Evolutionary conservation across 306 rosid genomes (phyloP).

Genomic region (Senna siamea): DNA sequence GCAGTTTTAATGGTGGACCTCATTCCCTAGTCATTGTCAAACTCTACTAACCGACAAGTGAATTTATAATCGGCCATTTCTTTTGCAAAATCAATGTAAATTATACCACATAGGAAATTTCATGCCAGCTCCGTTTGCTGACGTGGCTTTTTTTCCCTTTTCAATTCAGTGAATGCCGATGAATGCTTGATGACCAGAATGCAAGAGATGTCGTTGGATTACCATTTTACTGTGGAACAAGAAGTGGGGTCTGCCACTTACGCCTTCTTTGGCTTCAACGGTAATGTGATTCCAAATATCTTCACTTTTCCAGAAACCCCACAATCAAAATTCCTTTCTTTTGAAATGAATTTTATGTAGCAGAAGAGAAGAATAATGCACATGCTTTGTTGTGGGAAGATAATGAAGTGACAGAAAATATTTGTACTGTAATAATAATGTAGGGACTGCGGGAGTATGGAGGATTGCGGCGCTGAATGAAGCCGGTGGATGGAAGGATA

Average conservation of each 20-base stretch:
- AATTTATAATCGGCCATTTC: conserved; percentile 39
- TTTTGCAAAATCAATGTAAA: conserved; percentile 8
- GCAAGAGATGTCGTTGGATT: conserved; percentile 97
- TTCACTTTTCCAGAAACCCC: no score
- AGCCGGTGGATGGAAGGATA: conserved; percentile 98
- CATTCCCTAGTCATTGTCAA: conserved; percentile 50
- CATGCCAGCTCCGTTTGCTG: conserved; percentile 35
- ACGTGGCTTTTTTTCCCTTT: conserved; percentile 5
- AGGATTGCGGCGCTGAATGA: conserved; percentile 85
- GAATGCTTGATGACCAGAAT: conserved; percentile 95
- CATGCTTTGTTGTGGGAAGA: not conserved
- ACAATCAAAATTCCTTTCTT: no score
- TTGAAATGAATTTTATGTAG: no score
- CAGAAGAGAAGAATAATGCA: no score
- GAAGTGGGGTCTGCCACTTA: conserved; percentile 95
- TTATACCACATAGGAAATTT: not conserved
- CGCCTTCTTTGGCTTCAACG: conserved; percentile 93
- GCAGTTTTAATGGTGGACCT: conserved; percentile 69
- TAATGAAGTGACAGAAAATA: not conserved
- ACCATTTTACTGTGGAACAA: conserved; percentile 94
- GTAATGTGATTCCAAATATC: conserved; percentile 49
- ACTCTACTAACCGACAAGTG: conserved; percentile 48
- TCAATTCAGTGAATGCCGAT: conserved; percentile 69
- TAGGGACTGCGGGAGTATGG: conserved; percentile 99
- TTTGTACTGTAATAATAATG: conserved; percentile 12